A percentile compares a stretch with the other conserved stretches of the same genome.
These are phyloP conservation scores for Nothopassalora personata DNA, from an alignment of 2,329 filamentous ascomycete genomes.

Conservation along the genomic window DNA sequence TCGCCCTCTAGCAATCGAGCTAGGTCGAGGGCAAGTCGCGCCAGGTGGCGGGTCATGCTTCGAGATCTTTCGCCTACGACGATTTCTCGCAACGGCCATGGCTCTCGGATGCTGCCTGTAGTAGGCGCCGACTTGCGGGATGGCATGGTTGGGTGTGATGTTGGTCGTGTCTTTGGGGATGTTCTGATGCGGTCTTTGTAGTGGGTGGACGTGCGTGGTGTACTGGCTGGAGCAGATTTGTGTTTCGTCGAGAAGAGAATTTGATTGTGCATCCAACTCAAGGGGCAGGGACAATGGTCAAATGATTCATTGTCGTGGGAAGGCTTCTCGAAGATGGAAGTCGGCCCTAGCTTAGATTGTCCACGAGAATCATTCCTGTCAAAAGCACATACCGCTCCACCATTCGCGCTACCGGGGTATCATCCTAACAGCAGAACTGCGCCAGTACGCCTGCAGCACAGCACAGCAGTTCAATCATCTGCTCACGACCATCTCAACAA, in stretches of 20 bases:
- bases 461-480: not conserved
- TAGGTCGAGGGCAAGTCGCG: too few species aligned
- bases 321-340: not conserved
- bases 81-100: not conserved
- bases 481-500: slow-evolving; percentile 34
- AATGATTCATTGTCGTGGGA: not conserved
- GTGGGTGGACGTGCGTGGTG: not conserved
- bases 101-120: not conserved
- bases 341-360: not conserved
- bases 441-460: not conserved
- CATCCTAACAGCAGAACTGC: not conserved
- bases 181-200: not conserved
- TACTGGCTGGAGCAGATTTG: not conserved
- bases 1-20: too few species aligned
- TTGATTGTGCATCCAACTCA: not conserved
- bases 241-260: not conserved
- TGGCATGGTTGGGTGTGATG: not conserved
- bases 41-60: too few species aligned
- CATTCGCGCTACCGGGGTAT: not conserved
- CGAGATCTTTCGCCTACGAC: not conserved
- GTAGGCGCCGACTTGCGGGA: not conserved
- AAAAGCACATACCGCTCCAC: not conserved
- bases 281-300: not conserved
- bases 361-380: not conserved
- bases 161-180: not conserved